A percentile compares a stretch with the other conserved stretches of the same genome.
These are phyloP conservation scores for Xylariaceae sp. DNA, from an alignment of 2,329 filamentous ascomycete species.

Conservation along the genomic window DNA sequence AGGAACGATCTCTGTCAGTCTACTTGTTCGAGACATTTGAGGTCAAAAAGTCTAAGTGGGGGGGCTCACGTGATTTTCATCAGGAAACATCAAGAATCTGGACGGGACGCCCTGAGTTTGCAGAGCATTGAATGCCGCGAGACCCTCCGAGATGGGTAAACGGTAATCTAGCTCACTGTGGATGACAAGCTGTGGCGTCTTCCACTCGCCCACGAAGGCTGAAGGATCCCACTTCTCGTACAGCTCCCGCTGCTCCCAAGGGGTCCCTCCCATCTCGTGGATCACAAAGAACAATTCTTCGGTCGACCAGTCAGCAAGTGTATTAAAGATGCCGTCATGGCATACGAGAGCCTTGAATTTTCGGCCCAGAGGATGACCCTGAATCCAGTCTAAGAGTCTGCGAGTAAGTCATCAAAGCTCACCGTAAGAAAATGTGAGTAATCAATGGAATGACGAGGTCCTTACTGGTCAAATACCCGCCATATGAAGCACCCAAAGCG, in stretches of 20 bases:
- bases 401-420: conserved; percentile 1
- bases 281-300: conserved; percentile 69
- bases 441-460: background rate
- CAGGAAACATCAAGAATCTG: conserved; percentile 75
- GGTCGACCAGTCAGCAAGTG: conserved; percentile 58
- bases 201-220: conserved; percentile 64
- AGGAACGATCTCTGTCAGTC: conserved; percentile 6
- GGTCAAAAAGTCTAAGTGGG: conserved; percentile 40
- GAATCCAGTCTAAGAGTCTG: conserved; percentile 68
- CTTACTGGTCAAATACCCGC: conserved; percentile 70
- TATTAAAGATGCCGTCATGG: conserved; percentile 82
- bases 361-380: conserved; percentile 76
- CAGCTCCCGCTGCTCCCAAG: conserved; percentile 57
- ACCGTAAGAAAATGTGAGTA: background rate
- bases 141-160: conserved; percentile 76
- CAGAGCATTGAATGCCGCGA: conserved; percentile 81
- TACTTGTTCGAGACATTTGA: conserved; percentile 44
- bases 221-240: conserved; percentile 71
- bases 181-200: conserved; percentile 80
- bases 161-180: conserved; percentile 90
- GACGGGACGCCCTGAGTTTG: conserved; percentile 73
- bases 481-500: conserved; percentile 70
- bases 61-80: conserved; percentile 56
- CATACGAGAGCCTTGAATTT: conserved; percentile 85
- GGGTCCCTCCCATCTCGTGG: conserved; percentile 61